Evolutionary conservation across 495 filamentous ascomycete genomes (phyloP).

Genomic region (Aspergillus sclerotiicarbonarius): DNA sequence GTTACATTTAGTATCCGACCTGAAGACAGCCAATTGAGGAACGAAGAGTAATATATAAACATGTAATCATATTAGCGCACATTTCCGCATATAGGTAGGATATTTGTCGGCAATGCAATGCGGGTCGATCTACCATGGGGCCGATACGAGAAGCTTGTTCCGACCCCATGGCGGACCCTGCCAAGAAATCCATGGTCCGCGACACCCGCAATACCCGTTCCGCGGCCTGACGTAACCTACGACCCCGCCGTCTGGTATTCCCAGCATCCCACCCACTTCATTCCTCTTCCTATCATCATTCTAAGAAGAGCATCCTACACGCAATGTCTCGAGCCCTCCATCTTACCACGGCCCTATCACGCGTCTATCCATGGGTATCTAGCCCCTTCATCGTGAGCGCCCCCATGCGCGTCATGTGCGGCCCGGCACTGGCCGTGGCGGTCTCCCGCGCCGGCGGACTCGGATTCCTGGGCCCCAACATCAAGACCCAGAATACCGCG

Average conservation of each 20-base stretch:
- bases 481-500: constrained; percentile 33
- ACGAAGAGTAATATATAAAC: no score
- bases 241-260: neutral
- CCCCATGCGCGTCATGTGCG: constrained; percentile 71
- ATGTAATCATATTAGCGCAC: no score
- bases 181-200: no score
- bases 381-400: constrained; percentile 63
- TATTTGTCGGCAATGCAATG: no score
- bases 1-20: no score
- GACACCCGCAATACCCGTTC: neutral
- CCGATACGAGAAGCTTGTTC: no score
- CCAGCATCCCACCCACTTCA: neutral
- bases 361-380: constrained; percentile 61
- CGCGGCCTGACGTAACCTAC: neutral
- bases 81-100: no score
- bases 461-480: constrained; percentile 47
- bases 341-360: constrained; percentile 19
- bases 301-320: neutral
- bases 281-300: neutral
- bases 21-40: no score
- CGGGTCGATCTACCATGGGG: no score
- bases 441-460: constrained; percentile 67
- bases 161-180: no score
- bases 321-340: neutral
- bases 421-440: constrained; percentile 54